Base-by-base conservation (phyloP, 2,329 filamentous ascomycete species). In the Colletotrichum simmondsii region DNA sequence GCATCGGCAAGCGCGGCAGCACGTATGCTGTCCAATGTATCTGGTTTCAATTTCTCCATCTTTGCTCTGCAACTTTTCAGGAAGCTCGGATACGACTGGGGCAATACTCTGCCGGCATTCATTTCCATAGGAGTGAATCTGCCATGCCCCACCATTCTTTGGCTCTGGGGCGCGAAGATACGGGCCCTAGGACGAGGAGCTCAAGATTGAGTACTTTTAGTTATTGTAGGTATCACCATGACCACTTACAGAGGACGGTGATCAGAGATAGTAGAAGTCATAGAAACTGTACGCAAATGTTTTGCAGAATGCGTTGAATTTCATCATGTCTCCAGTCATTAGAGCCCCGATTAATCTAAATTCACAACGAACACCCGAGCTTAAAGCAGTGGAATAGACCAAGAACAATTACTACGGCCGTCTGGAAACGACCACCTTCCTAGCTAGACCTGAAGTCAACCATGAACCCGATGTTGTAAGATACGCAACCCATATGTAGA, bases 1-100 rank as follows among this genome's bases (percentile, higher is more conserved):
- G 82, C 82, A 6, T 82, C 80, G 2, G 82, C 81, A 0, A 85
- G 87, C 68, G 89, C 88, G 0, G 88, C 88, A 0, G 87, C 86
- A 6, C 88, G 87, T 0, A 83, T 91, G 1, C 80, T 90, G 37
- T 84, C 87, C 37, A 87, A 86, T 16, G 77, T 91, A 8, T 82
- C 86, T 1, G 89, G 87, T 1, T 90, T 90, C 26, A 79, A 85
- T 0, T 88, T 92, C 62, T 90, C 89, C 0, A 83, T 91, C 0
- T 90, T 90, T 5, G 88, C 87, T 0, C 84, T 83, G 0, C 79
- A 82, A 2, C 76, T 84, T 63, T 83, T 82, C 49, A 68, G 57
- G 0, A 75, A 69, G 10, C 75, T 84, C 5, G 80, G 60, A 79
- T 91, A 74, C 75, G 90, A 76, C 76, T 91, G 74, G 89, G 85